A percentile compares a stretch with the other conserved stretches of the same genome.
Evolutionary conservation across 139 green algal genomes (phyloP).

Genomic region (Nannochloris sp.): DNA sequence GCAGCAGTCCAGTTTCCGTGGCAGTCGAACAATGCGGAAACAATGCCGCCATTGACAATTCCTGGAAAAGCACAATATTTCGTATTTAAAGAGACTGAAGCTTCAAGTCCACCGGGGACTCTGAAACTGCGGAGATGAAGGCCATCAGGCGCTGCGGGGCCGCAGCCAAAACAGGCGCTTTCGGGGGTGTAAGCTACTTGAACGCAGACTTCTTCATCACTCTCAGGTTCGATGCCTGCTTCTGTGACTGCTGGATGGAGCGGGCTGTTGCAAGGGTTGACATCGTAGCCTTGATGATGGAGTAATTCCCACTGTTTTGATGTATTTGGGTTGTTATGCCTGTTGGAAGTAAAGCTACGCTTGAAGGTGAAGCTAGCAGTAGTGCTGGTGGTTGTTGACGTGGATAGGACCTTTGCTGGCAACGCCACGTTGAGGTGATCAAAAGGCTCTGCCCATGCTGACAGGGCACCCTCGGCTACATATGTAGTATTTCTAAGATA

Average conservation of each 20-base stretch:
- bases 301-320: constrained; percentile 22
- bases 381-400: too few relatives aligned
- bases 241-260: constrained; percentile 58
- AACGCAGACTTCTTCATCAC: constrained; percentile 43
- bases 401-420: too few relatives aligned
- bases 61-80: constrained; percentile 67
- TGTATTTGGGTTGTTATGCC: not conserved
- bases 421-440: too few relatives aligned
- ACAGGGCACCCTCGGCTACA: too few relatives aligned
- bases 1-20: constrained; percentile 75
- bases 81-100: constrained; percentile 18
- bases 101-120: constrained; percentile 50
- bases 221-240: constrained; percentile 39
- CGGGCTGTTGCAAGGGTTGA: constrained; percentile 70
- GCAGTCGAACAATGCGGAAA: constrained; percentile 72
- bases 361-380: not conserved
- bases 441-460: too few relatives aligned
- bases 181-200: constrained; percentile 67
- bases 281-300: constrained; percentile 22
- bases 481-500: too few relatives aligned
- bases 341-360: not conserved
- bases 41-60: constrained; percentile 73
- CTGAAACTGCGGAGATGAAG: constrained; percentile 54
- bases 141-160: constrained; percentile 37
- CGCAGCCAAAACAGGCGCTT: constrained; percentile 67